Conservation (phyloP, 1,139 yeast genomes). For the Scheffersomyces segobiensis region DNA sequence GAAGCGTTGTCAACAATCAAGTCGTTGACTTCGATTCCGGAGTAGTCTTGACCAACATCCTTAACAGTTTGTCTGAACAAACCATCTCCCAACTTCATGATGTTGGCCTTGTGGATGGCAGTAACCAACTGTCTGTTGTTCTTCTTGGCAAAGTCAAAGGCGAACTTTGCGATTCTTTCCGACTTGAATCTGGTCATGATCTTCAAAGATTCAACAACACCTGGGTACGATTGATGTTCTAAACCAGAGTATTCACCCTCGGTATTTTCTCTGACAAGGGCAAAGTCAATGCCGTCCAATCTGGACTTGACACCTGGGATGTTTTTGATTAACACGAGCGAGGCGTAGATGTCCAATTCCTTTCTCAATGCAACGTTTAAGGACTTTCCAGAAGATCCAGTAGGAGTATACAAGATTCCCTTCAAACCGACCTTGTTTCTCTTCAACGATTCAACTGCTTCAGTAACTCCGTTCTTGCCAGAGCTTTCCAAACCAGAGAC, state of each 20-base stretch:
- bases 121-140: conserved; percentile 92
- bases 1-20: conserved; percentile 98
- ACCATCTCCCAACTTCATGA: conserved; percentile 98
- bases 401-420: conserved; percentile 93
- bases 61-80: conserved; percentile 93
- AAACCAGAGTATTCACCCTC: conserved; percentile 99
- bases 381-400: conserved; percentile 59
- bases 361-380: conserved; percentile 96
- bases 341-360: conserved; percentile 93
- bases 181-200: conserved; percentile 93
- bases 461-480: conserved; percentile 65
- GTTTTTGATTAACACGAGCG: conserved; percentile 88
- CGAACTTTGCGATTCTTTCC: conserved; percentile 96
- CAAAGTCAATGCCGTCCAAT: conserved; percentile 85
- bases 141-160: conserved; percentile 91
- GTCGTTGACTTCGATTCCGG: conserved; percentile 80
- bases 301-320: conserved; percentile 93
- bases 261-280: conserved; percentile 91
- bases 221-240: conserved; percentile 97
- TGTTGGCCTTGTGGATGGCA: conserved; percentile 98
- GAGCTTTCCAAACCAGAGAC: conserved; percentile 76
- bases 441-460: conserved; percentile 88
- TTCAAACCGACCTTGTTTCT: conserved; percentile 97
- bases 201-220: conserved; percentile 95
- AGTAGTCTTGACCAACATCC: conserved; percentile 88